Evolutionary conservation across 208 protist species (phyloP).

Genomic region (Trypanosoma congolense): DNA sequence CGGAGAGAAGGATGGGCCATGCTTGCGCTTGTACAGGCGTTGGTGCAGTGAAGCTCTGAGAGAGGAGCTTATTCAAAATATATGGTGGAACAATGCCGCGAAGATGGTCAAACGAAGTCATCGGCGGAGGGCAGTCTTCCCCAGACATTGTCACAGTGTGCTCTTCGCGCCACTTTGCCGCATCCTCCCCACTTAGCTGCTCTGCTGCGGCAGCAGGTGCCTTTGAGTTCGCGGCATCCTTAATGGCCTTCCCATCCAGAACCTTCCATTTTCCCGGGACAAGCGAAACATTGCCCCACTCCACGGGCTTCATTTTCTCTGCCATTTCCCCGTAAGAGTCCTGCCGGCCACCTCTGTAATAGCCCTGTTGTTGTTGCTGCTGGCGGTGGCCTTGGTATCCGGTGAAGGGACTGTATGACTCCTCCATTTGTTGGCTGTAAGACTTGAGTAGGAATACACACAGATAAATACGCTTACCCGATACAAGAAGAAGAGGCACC

Average conservation of each 20-base stretch:
- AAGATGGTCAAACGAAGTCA: slow-evolving; percentile 69
- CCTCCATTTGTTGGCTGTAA: too few relatives aligned
- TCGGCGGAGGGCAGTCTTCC: slow-evolving; percentile 45
- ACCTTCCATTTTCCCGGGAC: slow-evolving; percentile 76
- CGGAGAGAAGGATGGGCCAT: slow-evolving; percentile 80
- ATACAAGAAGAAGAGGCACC: too few relatives aligned
- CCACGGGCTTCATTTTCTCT: slow-evolving; percentile 53
- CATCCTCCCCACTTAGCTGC: slow-evolving; percentile 48
- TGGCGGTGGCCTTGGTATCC: slow-evolving; percentile 28
- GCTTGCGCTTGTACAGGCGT: slow-evolving; percentile 86
- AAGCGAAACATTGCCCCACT: slow-evolving; percentile 58
- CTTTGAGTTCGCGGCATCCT: slow-evolving; percentile 44
- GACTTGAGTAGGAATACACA: too few relatives aligned
- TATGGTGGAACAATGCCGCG: slow-evolving; percentile 51
- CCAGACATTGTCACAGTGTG: slow-evolving; percentile 73
- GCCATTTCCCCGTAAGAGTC: slow-evolving; percentile 21
- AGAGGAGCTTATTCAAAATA: slow-evolving; percentile 68
- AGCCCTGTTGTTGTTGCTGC: slow-evolving; percentile 1
- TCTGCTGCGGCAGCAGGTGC: slow-evolving; percentile 1
- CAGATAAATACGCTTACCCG: too few relatives aligned
- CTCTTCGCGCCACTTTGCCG: slow-evolving; percentile 50
- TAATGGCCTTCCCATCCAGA: slow-evolving; percentile 59
- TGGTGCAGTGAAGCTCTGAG: slow-evolving; percentile 72
- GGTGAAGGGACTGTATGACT: slow-evolving; percentile 78
- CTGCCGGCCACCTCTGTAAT: slow-evolving; percentile 2